Conservation (phyloP, 768 basidiomycete genomes). For the Mrakia frigida region DNA sequence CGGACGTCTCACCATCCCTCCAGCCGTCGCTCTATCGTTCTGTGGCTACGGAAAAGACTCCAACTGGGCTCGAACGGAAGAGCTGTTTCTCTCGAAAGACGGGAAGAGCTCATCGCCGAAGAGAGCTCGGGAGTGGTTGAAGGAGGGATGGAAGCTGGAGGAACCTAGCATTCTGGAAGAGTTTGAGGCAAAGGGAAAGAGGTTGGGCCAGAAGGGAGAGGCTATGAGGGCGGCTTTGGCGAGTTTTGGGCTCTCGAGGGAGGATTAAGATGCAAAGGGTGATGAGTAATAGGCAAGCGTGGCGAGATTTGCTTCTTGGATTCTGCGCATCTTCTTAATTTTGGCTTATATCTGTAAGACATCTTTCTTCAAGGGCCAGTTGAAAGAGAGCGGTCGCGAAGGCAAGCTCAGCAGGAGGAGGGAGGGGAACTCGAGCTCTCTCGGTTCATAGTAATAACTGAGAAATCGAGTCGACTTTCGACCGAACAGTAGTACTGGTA, state of each 20-base stretch:
- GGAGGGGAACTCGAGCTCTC: too few species aligned
- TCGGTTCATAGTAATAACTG: too few species aligned
- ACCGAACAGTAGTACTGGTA: too few species aligned
- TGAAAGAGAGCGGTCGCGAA: too few species aligned
- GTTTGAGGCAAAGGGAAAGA: conserved; percentile 15
- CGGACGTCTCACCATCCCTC: conserved; percentile 28
- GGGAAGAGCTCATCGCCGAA: not conserved
- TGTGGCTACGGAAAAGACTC: conserved; percentile 17
- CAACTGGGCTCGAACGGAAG: conserved; percentile 22
- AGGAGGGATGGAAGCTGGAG: conserved; percentile 27
- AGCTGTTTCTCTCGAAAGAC: not conserved
- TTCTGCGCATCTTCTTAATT: too few species aligned
- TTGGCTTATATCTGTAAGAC: too few species aligned
- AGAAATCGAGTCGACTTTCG: too few species aligned
- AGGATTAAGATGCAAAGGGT: not conserved
- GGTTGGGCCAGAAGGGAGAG: conserved; percentile 12
- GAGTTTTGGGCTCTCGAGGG: not conserved
- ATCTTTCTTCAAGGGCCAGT: too few species aligned
- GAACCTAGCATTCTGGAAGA: not conserved
- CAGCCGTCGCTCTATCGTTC: conserved; percentile 25
- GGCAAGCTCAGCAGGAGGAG: too few species aligned
- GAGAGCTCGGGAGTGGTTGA: conserved; percentile 8
- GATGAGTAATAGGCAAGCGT: not conserved
- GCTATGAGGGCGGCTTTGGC: conserved; percentile 13
- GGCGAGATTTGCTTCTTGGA: too few species aligned